phyloP scores from a whole-genome alignment of 768 basidiomycete species.

The Pleurotus platypus region DNA sequence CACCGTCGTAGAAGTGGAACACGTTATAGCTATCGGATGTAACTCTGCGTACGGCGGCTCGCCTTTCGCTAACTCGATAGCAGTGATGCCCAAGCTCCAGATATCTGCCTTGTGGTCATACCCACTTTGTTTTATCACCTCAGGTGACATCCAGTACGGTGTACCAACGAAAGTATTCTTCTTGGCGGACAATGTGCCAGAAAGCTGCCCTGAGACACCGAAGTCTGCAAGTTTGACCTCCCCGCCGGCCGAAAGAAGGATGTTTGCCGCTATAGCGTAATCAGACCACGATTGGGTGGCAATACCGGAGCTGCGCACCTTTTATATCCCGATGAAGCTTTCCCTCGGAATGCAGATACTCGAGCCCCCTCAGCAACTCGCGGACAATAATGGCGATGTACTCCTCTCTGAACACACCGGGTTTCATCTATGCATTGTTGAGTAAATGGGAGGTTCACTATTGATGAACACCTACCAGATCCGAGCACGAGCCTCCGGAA shows the following conservation, averaged over 20 bases:
- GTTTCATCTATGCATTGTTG: constrained; percentile 76
- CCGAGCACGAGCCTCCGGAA: constrained; percentile 96
- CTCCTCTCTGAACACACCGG: constrained; percentile 95
- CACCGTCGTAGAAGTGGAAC: too few relatives aligned
- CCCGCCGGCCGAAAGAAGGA: constrained; percentile 85
- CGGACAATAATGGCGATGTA: constrained; percentile 97
- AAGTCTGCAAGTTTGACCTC: constrained; percentile 99
- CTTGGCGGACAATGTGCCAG: constrained; percentile 87
- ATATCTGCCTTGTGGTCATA: constrained; percentile 99
- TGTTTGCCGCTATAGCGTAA: constrained; percentile 74
- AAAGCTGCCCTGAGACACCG: constrained; percentile 96
- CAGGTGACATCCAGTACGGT: constrained; percentile 99
- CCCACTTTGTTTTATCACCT: constrained; percentile 99
- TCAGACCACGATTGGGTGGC: not conserved
- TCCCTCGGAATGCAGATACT: constrained; percentile 93
- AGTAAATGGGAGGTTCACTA: constrained; percentile 9
- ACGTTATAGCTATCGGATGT: constrained; percentile 66
- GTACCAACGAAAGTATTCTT: constrained; percentile 99
- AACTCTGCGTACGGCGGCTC: constrained; percentile 98
- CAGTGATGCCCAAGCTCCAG: constrained; percentile 97
- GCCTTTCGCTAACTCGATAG: constrained; percentile 95
- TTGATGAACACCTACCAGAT: constrained; percentile 58
- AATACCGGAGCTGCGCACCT: constrained; percentile 47
- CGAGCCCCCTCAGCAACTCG: constrained; percentile 87
- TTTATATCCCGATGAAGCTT: constrained; percentile 99